Evolutionary conservation across 1,139 yeast genomes (phyloP), one percentile per base, ranked within the genome.

Genomic region (Lodderomyces theae): DNA sequence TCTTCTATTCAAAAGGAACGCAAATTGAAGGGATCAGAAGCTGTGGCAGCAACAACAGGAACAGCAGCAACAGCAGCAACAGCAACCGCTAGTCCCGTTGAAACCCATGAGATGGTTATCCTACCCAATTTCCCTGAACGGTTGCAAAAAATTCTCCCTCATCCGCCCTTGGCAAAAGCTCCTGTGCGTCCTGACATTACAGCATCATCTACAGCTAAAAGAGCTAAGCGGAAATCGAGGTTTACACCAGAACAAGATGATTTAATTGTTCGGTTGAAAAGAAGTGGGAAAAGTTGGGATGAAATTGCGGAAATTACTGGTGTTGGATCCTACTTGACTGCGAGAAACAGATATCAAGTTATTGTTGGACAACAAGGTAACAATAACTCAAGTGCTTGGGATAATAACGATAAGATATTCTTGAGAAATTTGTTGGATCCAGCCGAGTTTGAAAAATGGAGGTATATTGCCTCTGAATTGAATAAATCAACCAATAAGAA

Each of bases 281-380:
- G 70, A 42, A 73, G 74, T 41, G 89, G 90, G 21, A 77, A 76
- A 48, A 65, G 79, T 3, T 85, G 94, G 94, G 80, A 77, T 6
- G 88, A 83, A 48, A 85, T 85, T 39, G 89, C 90, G 0, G 81
- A 80, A 43, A 66, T 73, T 2, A 75, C 87, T 2, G 74, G 77
- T 9, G 84, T 85, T 25, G 86, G 83, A 9, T 76, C 82, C 37
- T 81, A 80, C 47, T 63, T 85, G 35, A 88, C 92, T 0, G 92
- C 90, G 0, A 64, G 94, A 43, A 85, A 85, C 56, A 63, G 94
- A 45, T 85, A 85, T 54, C 94, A 85, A 56, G 94, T 85, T 5
- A 71, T 85, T 41, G 84, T 85, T 45, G 94, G 94, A 2, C 94
- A 85, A 57, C 94, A 85, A 52, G 92, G 94, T 3, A 84, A 86